phyloP scores from a whole-genome alignment of 139 green algal genomes.

The Haematococcus lacustris region DNA sequence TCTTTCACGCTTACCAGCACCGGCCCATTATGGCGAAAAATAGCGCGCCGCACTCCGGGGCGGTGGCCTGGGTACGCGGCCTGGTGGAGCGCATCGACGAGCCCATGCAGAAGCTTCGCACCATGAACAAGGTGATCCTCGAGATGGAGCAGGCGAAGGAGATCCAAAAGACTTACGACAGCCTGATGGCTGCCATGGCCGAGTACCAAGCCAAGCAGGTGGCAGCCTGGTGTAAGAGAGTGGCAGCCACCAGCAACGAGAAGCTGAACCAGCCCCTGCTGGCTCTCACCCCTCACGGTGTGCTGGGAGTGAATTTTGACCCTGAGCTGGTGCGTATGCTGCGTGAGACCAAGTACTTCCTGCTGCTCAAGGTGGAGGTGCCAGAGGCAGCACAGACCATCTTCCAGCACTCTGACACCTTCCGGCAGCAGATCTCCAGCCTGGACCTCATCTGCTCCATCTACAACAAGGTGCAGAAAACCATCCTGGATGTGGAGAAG shows the following conservation, averaged over 20 bases:
- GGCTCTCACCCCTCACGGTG: conserved; percentile 1
- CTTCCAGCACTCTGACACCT: conserved; percentile 57
- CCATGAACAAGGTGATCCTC: conserved; percentile 43
- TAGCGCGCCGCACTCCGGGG: conserved; percentile 51
- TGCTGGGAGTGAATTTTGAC: conserved; percentile 83
- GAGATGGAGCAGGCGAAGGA: conserved; percentile 57
- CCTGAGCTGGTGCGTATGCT: conserved; percentile 73
- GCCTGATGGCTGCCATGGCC: conserved; percentile 51
- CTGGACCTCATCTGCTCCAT: conserved; percentile 75
- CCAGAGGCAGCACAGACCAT: conserved; percentile 29
- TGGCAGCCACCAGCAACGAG: conserved; percentile 56
- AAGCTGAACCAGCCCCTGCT: conserved; percentile 83
- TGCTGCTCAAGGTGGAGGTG: conserved; percentile 56
- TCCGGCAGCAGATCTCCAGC: conserved; percentile 69
- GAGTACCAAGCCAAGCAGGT: conserved; percentile 56
- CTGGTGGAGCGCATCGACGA: conserved; percentile 72
- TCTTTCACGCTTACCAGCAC: conserved; percentile 48
- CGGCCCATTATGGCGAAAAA: conserved; percentile 43
- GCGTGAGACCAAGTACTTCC: conserved; percentile 84
- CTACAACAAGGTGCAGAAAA: conserved; percentile 74
- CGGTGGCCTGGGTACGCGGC: conserved; percentile 73
- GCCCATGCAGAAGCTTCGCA: conserved; percentile 68
- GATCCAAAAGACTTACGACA: conserved; percentile 47
- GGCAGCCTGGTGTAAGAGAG: conserved; percentile 53
- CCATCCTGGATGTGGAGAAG: conserved; percentile 71